Percentiles rank a stretch among this genome's conserved stretches.
Evolutionary conservation across 2,329 filamentous ascomycete species (phyloP).

Genomic region (Alternaria sp.): DNA sequence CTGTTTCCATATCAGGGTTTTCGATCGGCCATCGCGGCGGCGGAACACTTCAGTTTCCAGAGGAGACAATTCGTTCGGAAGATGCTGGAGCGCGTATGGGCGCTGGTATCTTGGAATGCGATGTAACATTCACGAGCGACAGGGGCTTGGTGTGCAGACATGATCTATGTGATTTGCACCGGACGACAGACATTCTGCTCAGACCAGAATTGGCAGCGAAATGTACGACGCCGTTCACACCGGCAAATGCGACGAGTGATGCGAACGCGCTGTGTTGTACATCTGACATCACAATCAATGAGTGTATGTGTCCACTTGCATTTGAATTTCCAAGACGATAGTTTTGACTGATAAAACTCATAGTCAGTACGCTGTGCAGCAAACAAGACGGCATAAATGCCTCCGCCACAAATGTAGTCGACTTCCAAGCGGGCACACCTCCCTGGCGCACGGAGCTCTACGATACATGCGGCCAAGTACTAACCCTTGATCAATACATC

Average conservation of each 20-base stretch:
- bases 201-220: conserved; percentile 70
- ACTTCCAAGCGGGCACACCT: conserved; percentile 65
- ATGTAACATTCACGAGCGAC: conserved; percentile 73
- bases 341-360: neutral
- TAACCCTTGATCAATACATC: conserved; percentile 69
- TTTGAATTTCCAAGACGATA: neutral
- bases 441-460: conserved; percentile 71
- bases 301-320: conserved; percentile 11
- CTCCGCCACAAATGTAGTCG: conserved; percentile 63
- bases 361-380: conserved; percentile 25
- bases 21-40: conserved; percentile 69
- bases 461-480: conserved; percentile 65
- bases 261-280: conserved; percentile 31
- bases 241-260: conserved; percentile 51
- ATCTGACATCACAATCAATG: conserved; percentile 29
- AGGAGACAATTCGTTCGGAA: conserved; percentile 68
- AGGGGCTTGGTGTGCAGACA: conserved; percentile 73
- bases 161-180: conserved; percentile 73
- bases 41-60: conserved; percentile 67
- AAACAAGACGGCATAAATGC: conserved; percentile 64
- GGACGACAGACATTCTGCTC: conserved; percentile 72
- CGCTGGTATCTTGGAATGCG: conserved; percentile 72
- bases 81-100: conserved; percentile 73
- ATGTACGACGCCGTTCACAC: conserved; percentile 69
- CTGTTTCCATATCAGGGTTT: conserved; percentile 63